Evolutionary conservation across 768 basidiomycete genomes (phyloP), one percentile per base, ranked within the genome.

Genomic region (Inosperma sp.): DNA sequence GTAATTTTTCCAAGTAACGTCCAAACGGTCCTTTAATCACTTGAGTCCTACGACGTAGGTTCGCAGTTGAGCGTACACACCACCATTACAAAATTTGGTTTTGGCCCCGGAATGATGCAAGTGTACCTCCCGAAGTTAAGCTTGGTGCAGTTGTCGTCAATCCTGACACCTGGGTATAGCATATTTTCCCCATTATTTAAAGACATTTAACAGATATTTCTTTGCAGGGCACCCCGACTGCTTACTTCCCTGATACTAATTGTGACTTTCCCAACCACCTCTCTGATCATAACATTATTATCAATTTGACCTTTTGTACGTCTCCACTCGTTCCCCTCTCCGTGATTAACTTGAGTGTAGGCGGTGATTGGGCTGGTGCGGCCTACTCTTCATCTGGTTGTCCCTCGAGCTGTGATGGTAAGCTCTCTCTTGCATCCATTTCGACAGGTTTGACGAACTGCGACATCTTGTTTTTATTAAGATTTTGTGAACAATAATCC

Each of bases 251-350:
- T 8, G 74, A 70, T 57, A 75, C 69, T 2, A 65, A 70, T 43
- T 90, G 86, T 60, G 67, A 83, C 53, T 72, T 90, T 37, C 53
- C 69, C 40, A 66, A 71, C 41, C 68, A 81, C 50, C 81, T 88
- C 56, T 68, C 73, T 8, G 54, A 71, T 1, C 77, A 86, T 59
- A 81, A 79, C 53, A 86, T 86, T 49, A 69, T 86, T 54, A 82
- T 88, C 57, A 81, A 88, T 56, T 59, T 86, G 50, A 81, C 83
- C 2, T 79, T 86, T 60, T 86, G 85, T 84, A 55, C 58, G 80
- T 66, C 5, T 23, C 48, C 6, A 19, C 35, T 10, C 5, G 45
- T 16, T n/a, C 16, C 22, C 33, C 7, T 5, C 7, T 26, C 10
- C 9, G 4, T 21, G 7, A 27, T 13, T 3, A 14, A 3, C 12